These are phyloP conservation scores for Neopestalotiopsis sp. DNA, from an alignment of 2,329 filamentous ascomycete species.

Conservation along the genomic window DNA sequence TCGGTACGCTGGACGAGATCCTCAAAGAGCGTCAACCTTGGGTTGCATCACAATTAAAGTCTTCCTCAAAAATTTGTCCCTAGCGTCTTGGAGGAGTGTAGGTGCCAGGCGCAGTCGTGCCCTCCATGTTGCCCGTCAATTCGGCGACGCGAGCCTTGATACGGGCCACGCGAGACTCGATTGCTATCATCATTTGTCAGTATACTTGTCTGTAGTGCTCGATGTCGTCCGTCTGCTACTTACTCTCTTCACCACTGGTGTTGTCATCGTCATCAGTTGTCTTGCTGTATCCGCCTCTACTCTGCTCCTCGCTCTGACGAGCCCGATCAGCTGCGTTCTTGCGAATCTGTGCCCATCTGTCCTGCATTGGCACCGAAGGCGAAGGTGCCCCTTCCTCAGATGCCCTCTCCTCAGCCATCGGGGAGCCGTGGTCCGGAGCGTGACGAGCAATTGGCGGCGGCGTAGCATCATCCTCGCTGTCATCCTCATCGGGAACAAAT, in stretches of 20 bases:
- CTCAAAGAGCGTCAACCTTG: slow-evolving; percentile 1
- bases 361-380: slow-evolving; percentile 55
- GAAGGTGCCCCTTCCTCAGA: slow-evolving; percentile 38
- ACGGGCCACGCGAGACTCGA: slow-evolving; percentile 93
- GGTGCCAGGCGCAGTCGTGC: slow-evolving; percentile 40
- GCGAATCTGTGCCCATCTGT: slow-evolving; percentile 95
- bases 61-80: slow-evolving; percentile 33
- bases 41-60: slow-evolving; percentile 25
- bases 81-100: slow-evolving; percentile 43
- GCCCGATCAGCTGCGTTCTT: slow-evolving; percentile 88
- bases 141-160: slow-evolving; percentile 98
- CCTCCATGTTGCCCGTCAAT: slow-evolving; percentile 84
- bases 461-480: slow-evolving; percentile 51
- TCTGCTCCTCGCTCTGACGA: slow-evolving; percentile 70
- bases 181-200: slow-evolving; percentile 64
- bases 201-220: slow-evolving; percentile 7
- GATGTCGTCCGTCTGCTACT: slow-evolving; percentile 24
- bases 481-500: slow-evolving; percentile 69
- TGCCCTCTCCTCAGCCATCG: slow-evolving; percentile 22
- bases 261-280: slow-evolving; percentile 76
- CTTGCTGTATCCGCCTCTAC: slow-evolving; percentile 61
- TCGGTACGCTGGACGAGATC: background rate
- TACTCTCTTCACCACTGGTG: slow-evolving; percentile 81
- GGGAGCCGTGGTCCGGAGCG: slow-evolving; percentile 21
- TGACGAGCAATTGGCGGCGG: slow-evolving; percentile 59